Percentiles rank a stretch among this genome's conserved stretches.
phyloP scores from a whole-genome alignment of 2,329 filamentous ascomycete species.

The Diaporthe ilicicola region DNA sequence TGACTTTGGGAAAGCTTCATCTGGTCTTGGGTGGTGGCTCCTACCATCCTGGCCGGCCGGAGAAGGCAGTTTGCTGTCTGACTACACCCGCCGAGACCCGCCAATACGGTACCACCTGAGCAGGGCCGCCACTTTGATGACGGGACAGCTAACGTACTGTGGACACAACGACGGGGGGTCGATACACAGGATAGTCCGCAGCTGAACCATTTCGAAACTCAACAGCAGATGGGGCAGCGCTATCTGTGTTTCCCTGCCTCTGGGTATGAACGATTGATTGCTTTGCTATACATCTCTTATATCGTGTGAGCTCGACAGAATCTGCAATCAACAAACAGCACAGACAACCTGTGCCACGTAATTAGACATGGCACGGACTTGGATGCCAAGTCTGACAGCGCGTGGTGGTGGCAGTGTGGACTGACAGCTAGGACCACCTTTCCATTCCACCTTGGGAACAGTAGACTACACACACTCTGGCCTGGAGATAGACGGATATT shows the following conservation, averaged over 20 bases:
- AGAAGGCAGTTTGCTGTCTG: neutral
- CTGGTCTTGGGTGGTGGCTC: neutral
- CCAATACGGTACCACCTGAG: neutral
- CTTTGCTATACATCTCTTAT: neutral
- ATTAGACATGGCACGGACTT: slow-evolving; percentile 16
- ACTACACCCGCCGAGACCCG: neutral
- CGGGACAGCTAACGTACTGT: slow-evolving; percentile 1
- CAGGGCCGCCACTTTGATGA: no score
- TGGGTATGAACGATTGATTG: neutral
- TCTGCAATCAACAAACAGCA: neutral
- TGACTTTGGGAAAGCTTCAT: slow-evolving; percentile 13
- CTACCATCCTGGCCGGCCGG: slow-evolving; percentile 10
- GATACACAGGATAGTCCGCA: neutral
- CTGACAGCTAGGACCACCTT: slow-evolving; percentile 1
- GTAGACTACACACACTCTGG: neutral
- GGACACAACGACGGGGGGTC: neutral
- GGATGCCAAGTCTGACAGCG: neutral
- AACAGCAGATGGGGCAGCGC: neutral
- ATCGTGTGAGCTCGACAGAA: neutral
- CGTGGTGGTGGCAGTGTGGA: slow-evolving; percentile 1
- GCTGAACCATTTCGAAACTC: neutral
- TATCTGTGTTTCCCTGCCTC: neutral
- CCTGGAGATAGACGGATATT: neutral
- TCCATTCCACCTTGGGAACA: neutral
- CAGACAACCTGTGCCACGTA: neutral